Conservation (phyloP, 805 yeast species). For the Metschnikowia bowlesiae region DNA sequence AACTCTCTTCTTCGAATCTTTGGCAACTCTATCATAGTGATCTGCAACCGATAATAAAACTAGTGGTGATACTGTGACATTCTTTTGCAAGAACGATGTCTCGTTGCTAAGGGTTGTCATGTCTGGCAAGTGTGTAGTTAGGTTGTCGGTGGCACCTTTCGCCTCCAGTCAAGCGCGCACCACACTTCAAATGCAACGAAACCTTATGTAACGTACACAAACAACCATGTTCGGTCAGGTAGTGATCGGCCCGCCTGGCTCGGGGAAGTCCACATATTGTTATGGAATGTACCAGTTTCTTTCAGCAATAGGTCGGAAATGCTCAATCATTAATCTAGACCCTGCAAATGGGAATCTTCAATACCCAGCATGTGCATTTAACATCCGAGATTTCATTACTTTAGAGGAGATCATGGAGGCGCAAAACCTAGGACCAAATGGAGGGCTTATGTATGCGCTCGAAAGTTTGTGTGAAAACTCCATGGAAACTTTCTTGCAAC, state of each 20-base stretch:
- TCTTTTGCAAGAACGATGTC: slow-evolving; percentile 39
- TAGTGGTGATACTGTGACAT: slow-evolving; percentile 91
- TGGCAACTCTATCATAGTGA: slow-evolving; percentile 85
- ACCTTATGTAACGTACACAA: not conserved
- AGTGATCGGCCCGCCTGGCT: slow-evolving; percentile 97
- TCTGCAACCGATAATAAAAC: slow-evolving; percentile 92
- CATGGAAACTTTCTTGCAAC: slow-evolving; percentile 48
- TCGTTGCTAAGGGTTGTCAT: slow-evolving; percentile 33
- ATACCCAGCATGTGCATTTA: slow-evolving; percentile 65
- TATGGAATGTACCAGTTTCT: slow-evolving; percentile 89
- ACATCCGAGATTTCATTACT: slow-evolving; percentile 71
- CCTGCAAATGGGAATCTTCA: slow-evolving; percentile 79
- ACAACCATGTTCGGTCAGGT: slow-evolving; percentile 72
- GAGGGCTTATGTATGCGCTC: slow-evolving; percentile 85
- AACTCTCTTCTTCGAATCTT: slow-evolving; percentile 68
- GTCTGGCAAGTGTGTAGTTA: not conserved
- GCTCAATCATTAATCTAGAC: slow-evolving; percentile 81
- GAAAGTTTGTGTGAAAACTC: slow-evolving; percentile 51
- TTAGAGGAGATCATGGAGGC: slow-evolving; percentile 76
- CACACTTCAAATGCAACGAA: not conserved
- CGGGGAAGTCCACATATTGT: slow-evolving; percentile 95
- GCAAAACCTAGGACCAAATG: slow-evolving; percentile 76
- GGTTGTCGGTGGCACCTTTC: slow-evolving; percentile 4
- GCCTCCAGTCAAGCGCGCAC: slow-evolving; percentile 13
- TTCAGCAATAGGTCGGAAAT: slow-evolving; percentile 88